These are phyloP conservation scores for Clitopilus hobsonii DNA, from an alignment of 768 basidiomycete genomes.

Conservation along the genomic window DNA sequence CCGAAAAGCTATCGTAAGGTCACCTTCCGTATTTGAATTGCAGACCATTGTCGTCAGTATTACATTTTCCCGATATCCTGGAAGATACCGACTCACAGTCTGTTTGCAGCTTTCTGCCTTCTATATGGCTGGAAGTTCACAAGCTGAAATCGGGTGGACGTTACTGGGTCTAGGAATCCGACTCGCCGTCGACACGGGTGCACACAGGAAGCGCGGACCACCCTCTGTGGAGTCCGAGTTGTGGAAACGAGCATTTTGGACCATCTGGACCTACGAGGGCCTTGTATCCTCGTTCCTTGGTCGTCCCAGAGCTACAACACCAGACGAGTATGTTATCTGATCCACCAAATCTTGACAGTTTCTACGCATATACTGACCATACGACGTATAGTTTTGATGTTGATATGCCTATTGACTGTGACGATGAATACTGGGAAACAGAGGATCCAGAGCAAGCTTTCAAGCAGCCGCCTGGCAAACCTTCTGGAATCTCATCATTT, in stretches of 20 bases:
- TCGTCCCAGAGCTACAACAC: conserved; percentile 71
- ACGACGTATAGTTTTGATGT: conserved; percentile 57
- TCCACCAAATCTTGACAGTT: too few relatives aligned
- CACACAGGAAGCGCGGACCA: conserved; percentile 45
- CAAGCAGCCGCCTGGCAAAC: conserved; percentile 63
- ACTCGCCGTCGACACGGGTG: conserved; percentile 73
- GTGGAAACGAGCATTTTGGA: conserved; percentile 71
- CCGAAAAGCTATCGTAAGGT: conserved; percentile 51
- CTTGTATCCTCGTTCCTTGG: conserved; percentile 52
- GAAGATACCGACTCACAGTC: too few relatives aligned
- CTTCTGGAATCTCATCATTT: conserved; percentile 53
- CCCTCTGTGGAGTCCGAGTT: conserved; percentile 59
- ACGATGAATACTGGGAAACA: conserved; percentile 74
- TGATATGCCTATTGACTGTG: conserved; percentile 59
- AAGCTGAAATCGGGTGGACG: conserved; percentile 65
- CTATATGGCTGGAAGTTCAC: conserved; percentile 52
- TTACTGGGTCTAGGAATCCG: conserved; percentile 69
- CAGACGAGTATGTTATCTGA: conserved; percentile 77
- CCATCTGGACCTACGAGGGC: conserved; percentile 50
- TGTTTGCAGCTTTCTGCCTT: conserved; percentile 55
- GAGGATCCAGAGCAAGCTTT: conserved; percentile 55
- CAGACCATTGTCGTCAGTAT: conserved; percentile 55
- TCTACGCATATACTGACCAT: too few relatives aligned
- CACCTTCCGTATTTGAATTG: conserved; percentile 69
- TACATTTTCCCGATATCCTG: conserved; percentile 21